phyloP scores from a whole-genome alignment of 331 rosid genomes.

The Malus hybrid region DNA sequence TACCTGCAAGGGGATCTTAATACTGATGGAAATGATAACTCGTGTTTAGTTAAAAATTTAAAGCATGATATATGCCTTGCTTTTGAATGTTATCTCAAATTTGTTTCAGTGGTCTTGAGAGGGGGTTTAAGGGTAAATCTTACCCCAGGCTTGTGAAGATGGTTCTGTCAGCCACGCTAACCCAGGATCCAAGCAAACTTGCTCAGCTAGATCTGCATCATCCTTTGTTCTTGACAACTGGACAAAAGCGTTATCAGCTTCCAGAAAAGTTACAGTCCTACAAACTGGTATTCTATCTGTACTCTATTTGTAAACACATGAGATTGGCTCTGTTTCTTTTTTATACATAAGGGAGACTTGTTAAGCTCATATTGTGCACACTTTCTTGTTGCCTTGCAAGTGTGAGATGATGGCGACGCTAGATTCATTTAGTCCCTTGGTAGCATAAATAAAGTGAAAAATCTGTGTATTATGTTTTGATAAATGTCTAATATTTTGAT shows the following conservation, averaged over 20 bases:
- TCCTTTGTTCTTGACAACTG: conserved; percentile 74
- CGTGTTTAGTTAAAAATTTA: background rate
- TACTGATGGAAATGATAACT: background rate
- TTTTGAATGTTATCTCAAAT: conserved; percentile 1
- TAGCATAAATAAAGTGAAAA: background rate
- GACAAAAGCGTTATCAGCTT: conserved; percentile 69
- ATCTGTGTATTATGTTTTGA: background rate
- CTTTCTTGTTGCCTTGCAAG: background rate
- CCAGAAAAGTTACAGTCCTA: conserved; percentile 82
- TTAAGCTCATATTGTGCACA: background rate
- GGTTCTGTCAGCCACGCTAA: conserved; percentile 81
- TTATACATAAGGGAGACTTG: background rate
- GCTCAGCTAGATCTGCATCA: conserved; percentile 76
- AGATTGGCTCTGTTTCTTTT: background rate
- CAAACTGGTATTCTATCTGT: conserved; percentile 46
- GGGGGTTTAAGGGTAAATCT: conserved; percentile 72
- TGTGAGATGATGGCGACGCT: background rate
- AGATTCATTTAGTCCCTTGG: background rate
- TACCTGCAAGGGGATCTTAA: background rate
- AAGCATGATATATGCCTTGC: background rate
- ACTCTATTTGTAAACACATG: background rate
- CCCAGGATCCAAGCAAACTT: conserved; percentile 87
- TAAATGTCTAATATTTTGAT: background rate
- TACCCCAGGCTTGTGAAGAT: conserved; percentile 82
- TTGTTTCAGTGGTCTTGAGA: conserved; percentile 65